Evolutionary conservation across 345 rosid genomes (phyloP), one percentile per base, ranked within the genome.

Genomic region (Brassica incana): DNA sequence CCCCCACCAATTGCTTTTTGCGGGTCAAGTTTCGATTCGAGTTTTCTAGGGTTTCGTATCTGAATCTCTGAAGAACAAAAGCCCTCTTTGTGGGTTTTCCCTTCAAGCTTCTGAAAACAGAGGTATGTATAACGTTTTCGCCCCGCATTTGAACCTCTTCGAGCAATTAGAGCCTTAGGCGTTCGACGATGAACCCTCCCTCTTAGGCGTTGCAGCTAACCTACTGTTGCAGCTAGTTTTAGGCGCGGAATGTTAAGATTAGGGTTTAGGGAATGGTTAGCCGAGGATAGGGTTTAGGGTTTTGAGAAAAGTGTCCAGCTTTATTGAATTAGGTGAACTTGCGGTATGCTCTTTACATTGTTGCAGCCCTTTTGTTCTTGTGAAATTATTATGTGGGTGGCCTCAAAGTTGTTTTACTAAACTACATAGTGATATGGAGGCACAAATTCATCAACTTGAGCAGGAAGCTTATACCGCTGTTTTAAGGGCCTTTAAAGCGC

Each of bases 391-490:
- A 5, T 1, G 0, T 52, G 58, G 58, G 58, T 52, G 20, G 58
- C 58, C 58, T 52, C 58, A 52, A n/a, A n/a, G 58, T 52, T 52
- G 58, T 52, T 52, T 7, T 52, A 52, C 58, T 8, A 54, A 60
- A 66, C 30, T 82, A 75, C 72, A 82, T 38, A 78, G 56, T 69
- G 86, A 86, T 73, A 95, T 93, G 98, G 98, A 95, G 82, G 81
- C 85, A 76, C 98, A 95, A 81, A 91, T 95, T 83, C 97, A 88
- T 88, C 87, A 75, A 82, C 93, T 95, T 69, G 99, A 95, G 81
- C 98, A 93, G 86, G 99, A 95, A 83, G 99, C 99, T 43, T 95
- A 95, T 81, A 83, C 91, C 75, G 87, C 99, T 74, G 96, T 93
- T 32, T 83, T 95, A 74, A 90, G 98, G 79, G 98, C 98, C 65